A percentile compares a stretch with the other conserved stretches of the same genome.
Conservation (phyloP, 257 asterid species). For the Misopates orontium region DNA sequence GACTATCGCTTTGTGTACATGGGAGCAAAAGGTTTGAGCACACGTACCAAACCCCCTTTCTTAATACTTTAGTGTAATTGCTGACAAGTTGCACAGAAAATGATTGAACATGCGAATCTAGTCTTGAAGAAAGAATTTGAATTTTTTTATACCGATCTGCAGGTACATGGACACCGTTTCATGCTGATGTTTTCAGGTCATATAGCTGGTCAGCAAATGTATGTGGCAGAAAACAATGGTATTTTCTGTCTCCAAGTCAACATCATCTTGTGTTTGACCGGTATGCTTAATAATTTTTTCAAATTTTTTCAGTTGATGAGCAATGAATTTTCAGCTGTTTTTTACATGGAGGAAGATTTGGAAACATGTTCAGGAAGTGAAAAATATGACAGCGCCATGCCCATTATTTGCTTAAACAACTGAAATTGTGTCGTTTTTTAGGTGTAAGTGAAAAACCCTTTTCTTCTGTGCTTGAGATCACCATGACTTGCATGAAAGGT, state of each 20-base stretch:
- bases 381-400: neutral
- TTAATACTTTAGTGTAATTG: conserved; percentile 23
- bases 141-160: conserved; percentile 22
- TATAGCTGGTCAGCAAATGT: conserved; percentile 98
- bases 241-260: conserved; percentile 77
- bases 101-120: neutral
- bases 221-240: conserved; percentile 93
- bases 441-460: too few species aligned
- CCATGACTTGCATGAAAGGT: too few species aligned
- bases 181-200: conserved; percentile 98
- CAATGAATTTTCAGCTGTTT: neutral
- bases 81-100: conserved; percentile 9
- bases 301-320: conserved; percentile 6
- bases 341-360: conserved; percentile 8
- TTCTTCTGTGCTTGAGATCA: too few species aligned
- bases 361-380: neutral
- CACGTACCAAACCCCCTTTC: conserved; percentile 25
- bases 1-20: conserved; percentile 96
- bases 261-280: conserved; percentile 78
- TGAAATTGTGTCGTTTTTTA: too few species aligned
- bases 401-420: too few species aligned
- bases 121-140: neutral
- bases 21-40: conserved; percentile 87
- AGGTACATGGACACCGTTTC: conserved; percentile 99
- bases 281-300: conserved; percentile 32